A percentile compares a stretch with the other conserved stretches of the same genome.
Conservation (phyloP, 805 yeast species). For the Saturnispora besseyi region DNA sequence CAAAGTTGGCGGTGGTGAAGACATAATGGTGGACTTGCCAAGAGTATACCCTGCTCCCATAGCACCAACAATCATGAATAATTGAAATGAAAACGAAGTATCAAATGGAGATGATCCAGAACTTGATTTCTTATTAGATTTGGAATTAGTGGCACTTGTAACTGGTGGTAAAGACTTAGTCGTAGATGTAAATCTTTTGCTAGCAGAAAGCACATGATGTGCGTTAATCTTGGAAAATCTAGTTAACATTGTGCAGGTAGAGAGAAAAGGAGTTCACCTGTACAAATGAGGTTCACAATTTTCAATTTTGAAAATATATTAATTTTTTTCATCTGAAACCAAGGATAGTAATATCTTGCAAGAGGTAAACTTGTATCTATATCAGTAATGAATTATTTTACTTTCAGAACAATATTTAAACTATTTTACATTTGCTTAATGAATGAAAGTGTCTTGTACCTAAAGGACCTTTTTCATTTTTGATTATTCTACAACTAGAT, state of each 20-base stretch:
- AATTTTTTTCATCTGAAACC: no score
- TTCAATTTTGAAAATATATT: neutral
- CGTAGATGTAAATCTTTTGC: neutral
- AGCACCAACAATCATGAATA: constrained; percentile 23
- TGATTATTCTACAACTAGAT: neutral
- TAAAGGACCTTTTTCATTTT: neutral
- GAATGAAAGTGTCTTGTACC: no score
- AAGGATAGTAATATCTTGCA: no score
- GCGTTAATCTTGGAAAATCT: neutral
- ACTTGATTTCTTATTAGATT: neutral
- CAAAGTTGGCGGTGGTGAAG: constrained; percentile 23
- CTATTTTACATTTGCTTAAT: no score
- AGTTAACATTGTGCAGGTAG: neutral
- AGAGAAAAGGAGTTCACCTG: neutral
- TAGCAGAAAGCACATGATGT: neutral
- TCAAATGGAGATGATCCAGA: constrained; percentile 12
- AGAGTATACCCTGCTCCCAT: constrained; percentile 29
- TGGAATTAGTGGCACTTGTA: neutral
- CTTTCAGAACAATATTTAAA: no score
- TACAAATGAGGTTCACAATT: neutral
- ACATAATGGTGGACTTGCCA: constrained; percentile 20
- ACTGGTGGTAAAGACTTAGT: constrained; percentile 1
- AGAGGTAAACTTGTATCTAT: no score
- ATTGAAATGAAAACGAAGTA: constrained; percentile 22
- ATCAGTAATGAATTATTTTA: no score